Evolutionary conservation across 2,329 filamentous ascomycete species (phyloP).

Genomic region (Paracoccidioides brasiliensis): DNA sequence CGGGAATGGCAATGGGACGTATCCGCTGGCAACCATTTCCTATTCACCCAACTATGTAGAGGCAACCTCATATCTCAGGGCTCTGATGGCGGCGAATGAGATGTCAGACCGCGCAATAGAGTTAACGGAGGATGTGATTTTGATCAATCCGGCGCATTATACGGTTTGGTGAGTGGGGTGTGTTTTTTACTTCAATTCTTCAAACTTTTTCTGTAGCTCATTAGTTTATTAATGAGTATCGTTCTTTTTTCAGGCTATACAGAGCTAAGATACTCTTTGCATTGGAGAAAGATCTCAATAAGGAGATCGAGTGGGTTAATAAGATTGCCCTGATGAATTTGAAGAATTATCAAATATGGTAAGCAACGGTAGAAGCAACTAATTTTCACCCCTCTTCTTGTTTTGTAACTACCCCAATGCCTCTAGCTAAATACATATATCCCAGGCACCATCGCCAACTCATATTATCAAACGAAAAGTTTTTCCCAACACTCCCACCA

Average conservation of each 20-base stretch:
- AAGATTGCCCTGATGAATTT: slow-evolving; percentile 66
- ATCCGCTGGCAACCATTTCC: slow-evolving; percentile 78
- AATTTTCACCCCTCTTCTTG: background rate
- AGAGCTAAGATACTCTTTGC: slow-evolving; percentile 65
- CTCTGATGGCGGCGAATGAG: slow-evolving; percentile 83
- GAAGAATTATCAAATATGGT: slow-evolving; percentile 99
- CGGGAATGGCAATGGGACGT: slow-evolving; percentile 11
- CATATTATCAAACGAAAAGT: slow-evolving; percentile 35
- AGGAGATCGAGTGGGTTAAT: slow-evolving; percentile 80
- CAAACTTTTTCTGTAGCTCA: background rate
- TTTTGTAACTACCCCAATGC: slow-evolving; percentile 52
- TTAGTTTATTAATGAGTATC: background rate
- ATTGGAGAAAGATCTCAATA: slow-evolving; percentile 49
- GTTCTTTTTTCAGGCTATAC: slow-evolving; percentile 50
- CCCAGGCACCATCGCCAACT: slow-evolving; percentile 47
- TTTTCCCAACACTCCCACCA: slow-evolving; percentile 43
- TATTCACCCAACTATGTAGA: slow-evolving; percentile 85
- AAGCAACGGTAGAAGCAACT: slow-evolving; percentile 4
- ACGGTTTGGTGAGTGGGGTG: slow-evolving; percentile 62
- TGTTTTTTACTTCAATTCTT: background rate
- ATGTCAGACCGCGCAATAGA: slow-evolving; percentile 62
- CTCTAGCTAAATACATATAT: slow-evolving; percentile 27
- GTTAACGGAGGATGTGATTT: slow-evolving; percentile 81
- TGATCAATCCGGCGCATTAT: slow-evolving; percentile 92
- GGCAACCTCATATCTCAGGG: slow-evolving; percentile 84